Conservation (phyloP, 768 basidiomycete genomes). For the Albatrellus ellisii region DNA sequence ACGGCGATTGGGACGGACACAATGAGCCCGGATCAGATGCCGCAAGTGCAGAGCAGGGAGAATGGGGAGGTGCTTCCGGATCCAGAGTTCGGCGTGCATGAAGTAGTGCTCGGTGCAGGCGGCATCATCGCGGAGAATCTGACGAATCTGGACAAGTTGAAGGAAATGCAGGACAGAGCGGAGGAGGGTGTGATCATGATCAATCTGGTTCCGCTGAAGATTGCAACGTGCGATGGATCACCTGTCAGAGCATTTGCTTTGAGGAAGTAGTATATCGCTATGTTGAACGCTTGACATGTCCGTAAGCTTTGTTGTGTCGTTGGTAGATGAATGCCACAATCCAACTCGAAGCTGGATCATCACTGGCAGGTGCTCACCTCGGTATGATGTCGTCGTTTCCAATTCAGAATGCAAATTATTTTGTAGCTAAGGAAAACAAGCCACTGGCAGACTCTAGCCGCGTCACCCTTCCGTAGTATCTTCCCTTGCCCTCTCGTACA, state of each 20-base stretch:
- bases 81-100: slow-evolving; percentile 14
- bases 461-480: no score
- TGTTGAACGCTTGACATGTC: no score
- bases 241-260: slow-evolving; percentile 18
- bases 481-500: no score
- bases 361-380: no score
- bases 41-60: not conserved
- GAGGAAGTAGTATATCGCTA: not conserved
- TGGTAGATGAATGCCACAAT: no score
- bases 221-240: slow-evolving; percentile 17
- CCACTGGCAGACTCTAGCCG: not conserved
- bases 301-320: no score
- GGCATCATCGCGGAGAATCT: slow-evolving; percentile 19
- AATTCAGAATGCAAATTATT: no score
- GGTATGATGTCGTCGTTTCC: no score
- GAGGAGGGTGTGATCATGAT: slow-evolving; percentile 7
- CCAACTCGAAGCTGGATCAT: no score
- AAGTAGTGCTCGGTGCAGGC: slow-evolving; percentile 13
- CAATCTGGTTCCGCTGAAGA: slow-evolving; percentile 16
- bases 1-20: slow-evolving; percentile 17
- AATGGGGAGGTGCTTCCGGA: not conserved
- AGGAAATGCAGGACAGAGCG: slow-evolving; percentile 3
- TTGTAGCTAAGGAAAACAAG: no score
- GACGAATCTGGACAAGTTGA: slow-evolving; percentile 14
- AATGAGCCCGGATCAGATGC: slow-evolving; percentile 18